Evolutionary conservation across 164 flowering plant species (phyloP).

Genomic region (Buxus sempervirens): DNA sequence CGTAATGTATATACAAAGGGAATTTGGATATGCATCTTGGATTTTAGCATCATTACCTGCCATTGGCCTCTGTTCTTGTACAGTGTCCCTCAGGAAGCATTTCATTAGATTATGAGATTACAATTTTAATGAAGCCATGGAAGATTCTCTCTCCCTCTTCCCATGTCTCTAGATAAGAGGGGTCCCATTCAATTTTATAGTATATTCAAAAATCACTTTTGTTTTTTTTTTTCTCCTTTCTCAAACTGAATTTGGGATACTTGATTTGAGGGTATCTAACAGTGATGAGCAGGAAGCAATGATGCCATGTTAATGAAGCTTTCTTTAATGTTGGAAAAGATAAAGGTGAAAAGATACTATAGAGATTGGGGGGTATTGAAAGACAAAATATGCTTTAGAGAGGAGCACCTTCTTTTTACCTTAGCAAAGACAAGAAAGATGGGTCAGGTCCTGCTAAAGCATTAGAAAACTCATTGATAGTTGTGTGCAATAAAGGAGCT

Average conservation of each 20-base stretch:
- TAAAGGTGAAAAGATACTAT: conserved; percentile 16
- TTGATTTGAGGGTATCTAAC: conserved; percentile 16
- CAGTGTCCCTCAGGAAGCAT: background rate
- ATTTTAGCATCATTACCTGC: conserved; percentile 28
- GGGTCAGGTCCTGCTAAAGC: conserved; percentile 22
- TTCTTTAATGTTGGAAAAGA: conserved; percentile 10
- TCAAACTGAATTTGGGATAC: conserved; percentile 14
- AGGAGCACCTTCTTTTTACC: conserved; percentile 15
- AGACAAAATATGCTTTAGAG: conserved; percentile 33
- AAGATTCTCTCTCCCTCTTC: conserved; percentile 1
- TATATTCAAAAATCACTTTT: conserved; percentile 18
- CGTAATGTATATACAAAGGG: conserved; percentile 7
- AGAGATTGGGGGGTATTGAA: conserved; percentile 13
- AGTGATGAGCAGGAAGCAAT: conserved; percentile 8
- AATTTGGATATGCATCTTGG: conserved; percentile 23
- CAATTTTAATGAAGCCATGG: conserved; percentile 8
- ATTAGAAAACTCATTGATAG: conserved; percentile 20
- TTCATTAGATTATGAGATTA: background rate
- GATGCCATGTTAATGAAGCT: conserved; percentile 1
- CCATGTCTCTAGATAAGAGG: conserved; percentile 7
- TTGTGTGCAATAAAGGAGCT: conserved; percentile 16
- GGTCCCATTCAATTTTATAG: conserved; percentile 8
- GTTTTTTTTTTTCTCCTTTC: background rate
- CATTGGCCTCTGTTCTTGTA: conserved; percentile 19
- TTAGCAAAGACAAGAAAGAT: conserved; percentile 23